These are phyloP conservation scores for Dryadomyces sulphureus DNA, from an alignment of 2,329 filamentous ascomycete species.

Conservation along the genomic window DNA sequence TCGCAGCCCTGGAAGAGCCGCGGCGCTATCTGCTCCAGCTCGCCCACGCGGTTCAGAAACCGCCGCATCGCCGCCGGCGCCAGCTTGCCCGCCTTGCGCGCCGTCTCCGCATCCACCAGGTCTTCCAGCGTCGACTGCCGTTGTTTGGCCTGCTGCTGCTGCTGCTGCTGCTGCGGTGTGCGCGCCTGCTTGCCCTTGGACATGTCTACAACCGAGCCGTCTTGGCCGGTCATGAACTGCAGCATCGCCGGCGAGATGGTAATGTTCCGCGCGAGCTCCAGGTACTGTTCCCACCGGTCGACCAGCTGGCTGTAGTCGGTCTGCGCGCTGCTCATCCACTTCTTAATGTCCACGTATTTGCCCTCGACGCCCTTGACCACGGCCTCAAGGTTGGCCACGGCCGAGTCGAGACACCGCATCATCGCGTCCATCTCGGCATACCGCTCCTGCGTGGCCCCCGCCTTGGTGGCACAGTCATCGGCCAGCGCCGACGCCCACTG, in stretches of 20 bases:
- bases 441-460: constrained; percentile 44
- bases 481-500: constrained; percentile 63
- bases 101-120: constrained; percentile 59
- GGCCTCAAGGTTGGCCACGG: constrained; percentile 68
- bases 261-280: constrained; percentile 48
- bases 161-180: constrained; percentile 14
- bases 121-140: constrained; percentile 47
- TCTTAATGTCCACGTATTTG: constrained; percentile 55
- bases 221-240: constrained; percentile 43
- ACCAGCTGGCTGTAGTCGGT: constrained; percentile 52
- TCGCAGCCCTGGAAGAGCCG: constrained; percentile 48
- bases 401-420: constrained; percentile 66
- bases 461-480: constrained; percentile 53
- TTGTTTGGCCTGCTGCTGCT: constrained; percentile 16
- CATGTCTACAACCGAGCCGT: constrained; percentile 14
- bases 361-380: constrained; percentile 59
- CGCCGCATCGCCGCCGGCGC: constrained; percentile 42
- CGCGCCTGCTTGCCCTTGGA: constrained; percentile 26
- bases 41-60: constrained; percentile 43
- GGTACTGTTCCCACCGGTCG: constrained; percentile 51
- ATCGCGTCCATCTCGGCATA: constrained; percentile 64
- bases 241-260: constrained; percentile 53
- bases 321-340: constrained; percentile 54
- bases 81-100: constrained; percentile 56
- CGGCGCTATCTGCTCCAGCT: constrained; percentile 44